Evolutionary conservation across 169 alveolate species (phyloP), one percentile per base, ranked within the genome.

Genomic region (Plasmodium sp.): DNA sequence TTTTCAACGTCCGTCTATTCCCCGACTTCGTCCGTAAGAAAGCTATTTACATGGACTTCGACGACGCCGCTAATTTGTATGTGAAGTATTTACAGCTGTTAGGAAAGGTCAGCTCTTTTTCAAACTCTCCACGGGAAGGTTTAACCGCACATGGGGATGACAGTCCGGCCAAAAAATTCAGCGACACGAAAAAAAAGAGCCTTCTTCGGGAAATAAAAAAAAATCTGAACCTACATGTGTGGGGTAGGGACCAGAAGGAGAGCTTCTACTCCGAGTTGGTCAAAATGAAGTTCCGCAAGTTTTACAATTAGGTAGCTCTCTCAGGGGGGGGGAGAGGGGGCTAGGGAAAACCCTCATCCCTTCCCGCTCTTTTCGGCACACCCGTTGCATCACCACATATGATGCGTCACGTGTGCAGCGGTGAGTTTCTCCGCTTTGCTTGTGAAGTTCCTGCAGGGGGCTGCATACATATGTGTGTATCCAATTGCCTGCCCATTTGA

Each of bases 231-330:
- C 54, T 92, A 48, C 85, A 92, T 34, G 72, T 92, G 22, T 92
- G 95, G 95, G 43, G 36, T 58, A 45, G 75, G 31, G 2, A 54
- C 34, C 82, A 92, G 22, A 92, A 92, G 71, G 81, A 71, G 54
- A 34, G 14, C 10, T 92, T 92, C 83, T 67, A 82, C 51, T 81
- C 75, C 3, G 18, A 18, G 16, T 71, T 81, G 22, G 6, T 14
- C 18, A 92, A 92, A 31, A 82, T 92, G 48, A 92, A 92, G 41
- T 92, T 92, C 36, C 75, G 84, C 2, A 92, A 82, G 56, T 81
- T 92, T 92, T 92, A 81, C 71, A 92, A 92, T 62, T 92, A 54
- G 74, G 36, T 0, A 51, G 22, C 7, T 51, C 27, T 16, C 9
- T 1, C 62, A 51, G 27, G 27, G 62, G 58, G 7, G 58, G 58